These are phyloP conservation scores for Nymphaea thermarum DNA, from an alignment of 164 flowering plant species.

Conservation along the genomic window DNA sequence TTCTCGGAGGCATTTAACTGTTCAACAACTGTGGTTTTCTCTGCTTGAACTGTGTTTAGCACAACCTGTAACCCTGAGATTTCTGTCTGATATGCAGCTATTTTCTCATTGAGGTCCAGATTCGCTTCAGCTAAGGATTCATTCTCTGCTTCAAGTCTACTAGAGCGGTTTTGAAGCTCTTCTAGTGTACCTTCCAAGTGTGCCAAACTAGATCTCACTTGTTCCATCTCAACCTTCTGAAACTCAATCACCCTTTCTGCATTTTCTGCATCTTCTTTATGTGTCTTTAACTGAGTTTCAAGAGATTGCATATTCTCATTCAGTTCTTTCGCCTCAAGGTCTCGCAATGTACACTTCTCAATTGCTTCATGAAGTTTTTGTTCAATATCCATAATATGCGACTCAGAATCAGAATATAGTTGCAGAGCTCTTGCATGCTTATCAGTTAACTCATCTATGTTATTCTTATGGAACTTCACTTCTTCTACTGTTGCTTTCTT, in stretches of 20 bases:
- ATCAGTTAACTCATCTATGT: slow-evolving; percentile 10
- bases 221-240: slow-evolving; percentile 53
- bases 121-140: slow-evolving; percentile 56
- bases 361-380: slow-evolving; percentile 34
- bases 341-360: slow-evolving; percentile 25
- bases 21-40: slow-evolving; percentile 40
- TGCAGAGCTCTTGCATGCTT: slow-evolving; percentile 29
- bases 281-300: slow-evolving; percentile 15
- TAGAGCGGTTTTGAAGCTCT: slow-evolving; percentile 36
- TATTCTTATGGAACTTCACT: slow-evolving; percentile 35
- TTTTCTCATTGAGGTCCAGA: slow-evolving; percentile 48
- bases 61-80: slow-evolving; percentile 34
- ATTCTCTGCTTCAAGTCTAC: slow-evolving; percentile 35
- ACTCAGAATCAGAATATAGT: slow-evolving; percentile 43
- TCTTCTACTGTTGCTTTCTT: slow-evolving; percentile 59
- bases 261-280: not conserved
- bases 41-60: slow-evolving; percentile 26
- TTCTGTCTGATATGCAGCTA: slow-evolving; percentile 43
- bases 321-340: slow-evolving; percentile 46
- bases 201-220: slow-evolving; percentile 30
- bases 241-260: not conserved
- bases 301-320: slow-evolving; percentile 32
- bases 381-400: slow-evolving; percentile 34
- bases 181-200: slow-evolving; percentile 34
- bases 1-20: slow-evolving; percentile 42